Base-by-base conservation (phyloP, 2,329 filamentous ascomycete species). In the Waltergamsia citrina region DNA sequence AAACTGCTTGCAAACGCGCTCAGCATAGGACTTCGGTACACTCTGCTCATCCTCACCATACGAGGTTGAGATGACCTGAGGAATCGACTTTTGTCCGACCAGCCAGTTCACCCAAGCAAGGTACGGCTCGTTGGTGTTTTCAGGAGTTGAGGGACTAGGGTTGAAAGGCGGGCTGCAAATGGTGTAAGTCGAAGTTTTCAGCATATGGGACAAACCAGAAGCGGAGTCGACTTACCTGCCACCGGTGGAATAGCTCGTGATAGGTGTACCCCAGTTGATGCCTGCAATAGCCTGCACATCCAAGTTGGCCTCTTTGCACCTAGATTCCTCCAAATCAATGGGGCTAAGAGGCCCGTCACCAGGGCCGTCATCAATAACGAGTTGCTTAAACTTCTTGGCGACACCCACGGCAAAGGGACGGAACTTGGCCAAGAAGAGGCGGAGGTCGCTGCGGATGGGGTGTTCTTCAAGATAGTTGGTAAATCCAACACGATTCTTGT, bases 71-170 rank as follows among this genome's bases (percentile, higher is more conserved):
- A 60, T 49, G 8, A 56, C 52, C 33, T 55, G 50, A 5, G 57
- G 57, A 16, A 53, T 32, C 3, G 47, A 37, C 23, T 50, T 46
- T 27, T 56, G 50, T 5, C 39, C 41, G 1, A 69, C 48, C 5
- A 70, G 46, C 36, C 55, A 57, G 35, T 63, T 52, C n/a, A 69
- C 49, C 45, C 62, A 63, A 15, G 57, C 56, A 7, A 70, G 48
- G 38, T 65, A 71, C 1, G 67, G 66, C 48, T 71, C 66, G 41
- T 70, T 70, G 37, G 59, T 60, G 43, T 76, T 67, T 50, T 30
- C 27, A 11, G 34, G 34, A 6, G 34, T 35, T 14, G 26, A 31
- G 20, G 21, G 15, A 14, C 27, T 31, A 19, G 34, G 34, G n/a
- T 31, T 25, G 19, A 35, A 35, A n/a, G 34, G 34, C 5, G 34